Conservation (phyloP, 129 eudicot genomes). For the Glebionis coronaria region DNA sequence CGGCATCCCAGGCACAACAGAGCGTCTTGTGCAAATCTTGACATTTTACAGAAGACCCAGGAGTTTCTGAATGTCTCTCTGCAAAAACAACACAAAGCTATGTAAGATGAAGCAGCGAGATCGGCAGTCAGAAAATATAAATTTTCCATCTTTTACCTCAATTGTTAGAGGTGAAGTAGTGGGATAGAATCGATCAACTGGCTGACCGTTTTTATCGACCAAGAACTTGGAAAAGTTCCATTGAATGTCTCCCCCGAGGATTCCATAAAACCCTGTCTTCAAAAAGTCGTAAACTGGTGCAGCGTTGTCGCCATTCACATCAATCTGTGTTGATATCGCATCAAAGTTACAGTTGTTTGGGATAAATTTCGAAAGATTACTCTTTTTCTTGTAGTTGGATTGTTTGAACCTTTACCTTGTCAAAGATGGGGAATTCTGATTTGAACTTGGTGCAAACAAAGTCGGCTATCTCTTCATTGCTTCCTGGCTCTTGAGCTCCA, state of each 20-base stretch:
- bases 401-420: conserved; percentile 49
- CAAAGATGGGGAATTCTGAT: conserved; percentile 84
- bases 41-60: conserved; percentile 39
- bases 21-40: conserved; percentile 10
- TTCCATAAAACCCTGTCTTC: conserved; percentile 75
- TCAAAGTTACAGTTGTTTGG: neutral
- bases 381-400: neutral
- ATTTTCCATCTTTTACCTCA: conserved; percentile 47
- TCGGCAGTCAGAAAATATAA: neutral
- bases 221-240: conserved; percentile 94
- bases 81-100: conserved; percentile 25
- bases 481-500: conserved; percentile 89
- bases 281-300: conserved; percentile 77
- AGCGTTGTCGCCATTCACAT: conserved; percentile 70
- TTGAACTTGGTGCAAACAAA: conserved; percentile 86
- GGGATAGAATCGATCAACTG: conserved; percentile 81
- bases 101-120: neutral
- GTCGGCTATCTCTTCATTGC: conserved; percentile 65
- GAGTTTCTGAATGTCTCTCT: conserved; percentile 73
- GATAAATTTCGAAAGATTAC: neutral
- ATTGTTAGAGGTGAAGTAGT: conserved; percentile 91
- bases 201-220: conserved; percentile 67
- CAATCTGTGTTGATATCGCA: conserved; percentile 46
- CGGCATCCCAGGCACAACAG: neutral
- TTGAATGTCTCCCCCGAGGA: conserved; percentile 74